Percentiles rank a stretch among this genome's conserved stretches.
Evolutionary conservation across 208 protist species (phyloP).

Genomic region (Crithidia expoeki): DNA sequence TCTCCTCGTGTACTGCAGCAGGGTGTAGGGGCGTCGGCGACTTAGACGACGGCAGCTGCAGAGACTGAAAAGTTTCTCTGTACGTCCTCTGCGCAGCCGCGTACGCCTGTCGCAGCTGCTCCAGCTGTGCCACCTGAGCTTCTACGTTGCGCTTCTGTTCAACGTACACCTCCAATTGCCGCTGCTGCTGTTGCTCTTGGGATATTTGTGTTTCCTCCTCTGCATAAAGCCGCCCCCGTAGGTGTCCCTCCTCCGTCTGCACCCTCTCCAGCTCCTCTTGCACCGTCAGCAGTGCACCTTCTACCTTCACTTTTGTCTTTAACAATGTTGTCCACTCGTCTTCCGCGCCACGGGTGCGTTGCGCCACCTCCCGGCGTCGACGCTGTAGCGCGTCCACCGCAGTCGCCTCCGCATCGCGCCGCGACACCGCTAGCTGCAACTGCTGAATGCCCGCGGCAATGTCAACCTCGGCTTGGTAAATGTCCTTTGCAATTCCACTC

Average conservation of each 20-base stretch:
- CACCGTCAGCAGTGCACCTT: slow-evolving; percentile 7
- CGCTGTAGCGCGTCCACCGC: background rate
- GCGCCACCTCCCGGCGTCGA: background rate
- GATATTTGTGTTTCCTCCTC: background rate
- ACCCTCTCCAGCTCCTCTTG: slow-evolving; percentile 1
- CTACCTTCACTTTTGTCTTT: background rate
- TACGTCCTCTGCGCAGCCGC: background rate
- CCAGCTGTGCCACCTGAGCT: background rate
- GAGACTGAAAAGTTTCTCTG: background rate
- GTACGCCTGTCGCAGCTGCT: background rate
- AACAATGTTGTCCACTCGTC: slow-evolving; percentile 1
- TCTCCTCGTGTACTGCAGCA: slow-evolving; percentile 11
- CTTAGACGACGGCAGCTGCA: background rate
- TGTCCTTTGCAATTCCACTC: background rate
- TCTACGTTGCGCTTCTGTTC: background rate
- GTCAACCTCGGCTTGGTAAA: background rate
- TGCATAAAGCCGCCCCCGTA: background rate
- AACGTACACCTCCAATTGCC: slow-evolving; percentile 4
- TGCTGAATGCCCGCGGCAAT: background rate
- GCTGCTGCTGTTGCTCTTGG: slow-evolving; percentile 2
- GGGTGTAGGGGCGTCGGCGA: background rate
- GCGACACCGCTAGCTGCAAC: slow-evolving; percentile 15
- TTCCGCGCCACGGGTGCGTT: background rate
- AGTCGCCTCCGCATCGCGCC: slow-evolving; percentile 2
- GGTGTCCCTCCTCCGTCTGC: background rate